Conservation (phyloP, 768 basidiomycete species). For the Lactarius sanguifluus region DNA sequence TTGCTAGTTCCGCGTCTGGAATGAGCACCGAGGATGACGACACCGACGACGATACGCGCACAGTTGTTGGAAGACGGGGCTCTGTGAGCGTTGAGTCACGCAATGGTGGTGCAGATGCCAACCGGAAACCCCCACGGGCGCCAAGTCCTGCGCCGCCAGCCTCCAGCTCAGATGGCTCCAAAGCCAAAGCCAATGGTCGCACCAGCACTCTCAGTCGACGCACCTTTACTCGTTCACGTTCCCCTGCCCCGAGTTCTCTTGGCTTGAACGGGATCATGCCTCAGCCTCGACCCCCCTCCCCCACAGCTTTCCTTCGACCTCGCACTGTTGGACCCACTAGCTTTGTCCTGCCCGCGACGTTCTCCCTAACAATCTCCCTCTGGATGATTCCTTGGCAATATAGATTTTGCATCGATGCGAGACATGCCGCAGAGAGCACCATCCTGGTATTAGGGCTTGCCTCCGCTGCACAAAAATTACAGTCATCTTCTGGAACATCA, state of each 20-base stretch:
- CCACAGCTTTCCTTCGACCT: conserved; percentile 45
- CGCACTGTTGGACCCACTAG: conserved; percentile 35
- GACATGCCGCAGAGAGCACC: conserved; percentile 62
- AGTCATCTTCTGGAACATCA: conserved; percentile 24
- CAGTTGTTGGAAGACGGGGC: conserved; percentile 20
- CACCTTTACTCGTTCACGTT: conserved; percentile 71
- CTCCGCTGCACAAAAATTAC: conserved; percentile 53
- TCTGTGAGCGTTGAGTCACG: conserved; percentile 19
- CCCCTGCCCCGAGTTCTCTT: conserved; percentile 49
- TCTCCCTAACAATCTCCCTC: conserved; percentile 47
- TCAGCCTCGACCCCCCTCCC: conserved; percentile 41
- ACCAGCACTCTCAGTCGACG: conserved; percentile 39
- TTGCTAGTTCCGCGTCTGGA: conserved; percentile 48
- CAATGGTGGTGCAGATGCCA: conserved; percentile 7
- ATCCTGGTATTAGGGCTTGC: conserved; percentile 64
- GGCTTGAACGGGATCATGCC: conserved; percentile 39
- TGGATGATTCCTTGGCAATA: conserved; percentile 44
- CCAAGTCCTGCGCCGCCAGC: conserved; percentile 24
- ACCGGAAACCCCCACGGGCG: conserved; percentile 11
- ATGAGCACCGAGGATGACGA: conserved; percentile 56
- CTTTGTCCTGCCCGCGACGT: conserved; percentile 48
- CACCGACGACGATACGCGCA: conserved; percentile 48
- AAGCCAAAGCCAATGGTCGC: conserved; percentile 43
- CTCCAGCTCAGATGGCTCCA: conserved; percentile 41
- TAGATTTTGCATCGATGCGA: conserved; percentile 57